Conservation (phyloP, 2,329 filamentous ascomycete species). For the Teratosphaeriaceae sp. region DNA sequence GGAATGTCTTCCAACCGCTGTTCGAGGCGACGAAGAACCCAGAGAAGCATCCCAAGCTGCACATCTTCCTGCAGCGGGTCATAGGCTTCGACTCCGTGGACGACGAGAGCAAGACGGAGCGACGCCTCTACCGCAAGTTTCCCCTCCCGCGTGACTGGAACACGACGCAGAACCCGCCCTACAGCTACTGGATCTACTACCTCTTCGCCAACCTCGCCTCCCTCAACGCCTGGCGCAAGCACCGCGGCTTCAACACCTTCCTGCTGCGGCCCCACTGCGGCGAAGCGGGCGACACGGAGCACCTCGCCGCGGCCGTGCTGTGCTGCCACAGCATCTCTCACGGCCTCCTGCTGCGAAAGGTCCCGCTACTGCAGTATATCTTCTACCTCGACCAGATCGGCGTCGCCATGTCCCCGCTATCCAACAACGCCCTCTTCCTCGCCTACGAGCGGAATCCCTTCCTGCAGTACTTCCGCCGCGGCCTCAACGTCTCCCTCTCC, state of each 20-base stretch:
- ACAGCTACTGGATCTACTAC: constrained; percentile 99
- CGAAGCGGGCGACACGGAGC: constrained; percentile 94
- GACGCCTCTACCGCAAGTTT: constrained; percentile 91
- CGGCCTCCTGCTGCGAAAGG: constrained; percentile 84
- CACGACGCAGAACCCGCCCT: constrained; percentile 91
- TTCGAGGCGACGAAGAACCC: constrained; percentile 93
- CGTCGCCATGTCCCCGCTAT: constrained; percentile 98
- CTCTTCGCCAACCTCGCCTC: constrained; percentile 91
- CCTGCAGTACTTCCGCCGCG: constrained; percentile 88
- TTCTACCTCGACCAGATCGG: constrained; percentile 98
- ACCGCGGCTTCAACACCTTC: constrained; percentile 93
- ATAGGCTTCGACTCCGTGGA: constrained; percentile 97
- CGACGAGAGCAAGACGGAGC: constrained; percentile 94
- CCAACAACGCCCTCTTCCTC: constrained; percentile 94
- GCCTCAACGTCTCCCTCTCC: constrained; percentile 90
- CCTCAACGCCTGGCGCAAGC: constrained; percentile 84
- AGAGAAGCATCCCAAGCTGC: constrained; percentile 79
- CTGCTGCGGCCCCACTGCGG: constrained; percentile 89
- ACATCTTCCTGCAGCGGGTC: constrained; percentile 89
- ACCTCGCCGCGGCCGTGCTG: constrained; percentile 82
- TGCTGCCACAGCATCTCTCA: constrained; percentile 98
- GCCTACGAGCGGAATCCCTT: constrained; percentile 97
- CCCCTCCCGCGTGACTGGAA: constrained; percentile 84
- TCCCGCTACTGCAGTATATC: constrained; percentile 89
- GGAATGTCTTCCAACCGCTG: constrained; percentile 86